Conservation (phyloP, 2,329 filamentous ascomycete species). For the Trichoderma guizhouense region DNA sequence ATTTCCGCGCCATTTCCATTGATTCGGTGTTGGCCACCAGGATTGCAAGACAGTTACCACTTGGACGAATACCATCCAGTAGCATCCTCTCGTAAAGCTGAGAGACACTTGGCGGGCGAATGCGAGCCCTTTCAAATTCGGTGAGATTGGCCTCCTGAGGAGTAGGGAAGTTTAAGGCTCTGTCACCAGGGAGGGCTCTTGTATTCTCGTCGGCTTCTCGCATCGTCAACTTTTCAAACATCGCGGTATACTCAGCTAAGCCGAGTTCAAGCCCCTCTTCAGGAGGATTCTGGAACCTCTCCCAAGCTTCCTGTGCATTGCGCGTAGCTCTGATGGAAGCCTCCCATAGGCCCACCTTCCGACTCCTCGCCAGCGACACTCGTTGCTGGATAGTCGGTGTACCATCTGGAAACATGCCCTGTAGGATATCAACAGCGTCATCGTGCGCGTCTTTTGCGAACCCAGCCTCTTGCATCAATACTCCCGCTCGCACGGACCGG, state of each 20-base stretch:
- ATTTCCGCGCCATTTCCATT: slow-evolving; percentile 45
- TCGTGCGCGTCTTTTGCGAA: slow-evolving; percentile 49
- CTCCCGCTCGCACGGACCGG: slow-evolving; percentile 50
- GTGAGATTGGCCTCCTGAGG: slow-evolving; percentile 49
- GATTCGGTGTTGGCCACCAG: slow-evolving; percentile 53
- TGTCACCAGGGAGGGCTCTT: slow-evolving; percentile 56
- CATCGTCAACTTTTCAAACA: slow-evolving; percentile 55
- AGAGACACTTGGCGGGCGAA: slow-evolving; percentile 56
- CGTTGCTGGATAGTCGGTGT: slow-evolving; percentile 56
- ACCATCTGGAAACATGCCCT: slow-evolving; percentile 48
- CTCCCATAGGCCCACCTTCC: slow-evolving; percentile 45
- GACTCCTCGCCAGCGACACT: slow-evolving; percentile 21
- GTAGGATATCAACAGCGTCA: slow-evolving; percentile 48
- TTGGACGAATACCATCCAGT: slow-evolving; percentile 45
- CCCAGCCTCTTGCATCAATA: slow-evolving; percentile 55
- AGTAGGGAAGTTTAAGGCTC: slow-evolving; percentile 45
- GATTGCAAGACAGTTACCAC: slow-evolving; percentile 49
- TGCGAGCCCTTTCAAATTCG: slow-evolving; percentile 62
- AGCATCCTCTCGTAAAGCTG: slow-evolving; percentile 60
- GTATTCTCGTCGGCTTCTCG: slow-evolving; percentile 28
- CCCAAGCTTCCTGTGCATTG: slow-evolving; percentile 61
- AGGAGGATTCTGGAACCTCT: slow-evolving; percentile 41
- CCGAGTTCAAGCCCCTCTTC: slow-evolving; percentile 34
- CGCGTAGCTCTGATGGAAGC: slow-evolving; percentile 56
- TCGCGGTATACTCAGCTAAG: slow-evolving; percentile 51